Percentiles rank a stretch among this genome's conserved stretches.
Evolutionary conservation across 1,284 basidiomycete genomes (phyloP).

Genomic region (Lignosus rhinocerotis): DNA sequence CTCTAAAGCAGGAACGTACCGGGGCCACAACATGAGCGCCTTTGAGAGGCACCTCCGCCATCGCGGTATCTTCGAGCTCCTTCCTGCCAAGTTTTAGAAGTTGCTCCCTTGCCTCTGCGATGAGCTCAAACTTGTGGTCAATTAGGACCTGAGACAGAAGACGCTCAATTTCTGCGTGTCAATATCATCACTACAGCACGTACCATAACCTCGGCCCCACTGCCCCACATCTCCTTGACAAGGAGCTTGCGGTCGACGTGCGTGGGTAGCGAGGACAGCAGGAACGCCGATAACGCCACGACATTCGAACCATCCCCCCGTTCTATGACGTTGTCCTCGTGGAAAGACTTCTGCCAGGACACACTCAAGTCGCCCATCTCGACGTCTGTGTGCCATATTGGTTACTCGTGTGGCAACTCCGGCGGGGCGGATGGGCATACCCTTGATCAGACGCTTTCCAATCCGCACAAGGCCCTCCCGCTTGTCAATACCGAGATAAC

Average conservation of each 20-base stretch:
- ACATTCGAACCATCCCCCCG: slow-evolving; percentile 46
- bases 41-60: slow-evolving; percentile 37
- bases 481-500: slow-evolving; percentile 72
- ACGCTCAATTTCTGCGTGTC: not conserved
- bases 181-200: slow-evolving; percentile 18
- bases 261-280: slow-evolving; percentile 72
- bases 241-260: slow-evolving; percentile 64
- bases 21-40: slow-evolving; percentile 85
- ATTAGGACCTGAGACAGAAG: slow-evolving; percentile 69
- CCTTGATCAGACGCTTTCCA: slow-evolving; percentile 59
- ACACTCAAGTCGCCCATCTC: slow-evolving; percentile 44
- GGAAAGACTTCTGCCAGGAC: slow-evolving; percentile 60
- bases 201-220: slow-evolving; percentile 81
- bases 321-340: slow-evolving; percentile 44
- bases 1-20: slow-evolving; percentile 44
- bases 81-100: slow-evolving; percentile 70
- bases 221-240: slow-evolving; percentile 87
- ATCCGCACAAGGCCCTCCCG: slow-evolving; percentile 67
- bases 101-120: slow-evolving; percentile 83
- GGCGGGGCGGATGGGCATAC: slow-evolving; percentile 37
- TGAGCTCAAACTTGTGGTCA: slow-evolving; percentile 81
- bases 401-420: slow-evolving; percentile 2
- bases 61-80: slow-evolving; percentile 51
- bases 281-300: slow-evolving; percentile 85
- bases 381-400: slow-evolving; percentile 40